Conservation (phyloP, 352 stramenopile genomes). For the Phytophthora tentaculata region DNA sequence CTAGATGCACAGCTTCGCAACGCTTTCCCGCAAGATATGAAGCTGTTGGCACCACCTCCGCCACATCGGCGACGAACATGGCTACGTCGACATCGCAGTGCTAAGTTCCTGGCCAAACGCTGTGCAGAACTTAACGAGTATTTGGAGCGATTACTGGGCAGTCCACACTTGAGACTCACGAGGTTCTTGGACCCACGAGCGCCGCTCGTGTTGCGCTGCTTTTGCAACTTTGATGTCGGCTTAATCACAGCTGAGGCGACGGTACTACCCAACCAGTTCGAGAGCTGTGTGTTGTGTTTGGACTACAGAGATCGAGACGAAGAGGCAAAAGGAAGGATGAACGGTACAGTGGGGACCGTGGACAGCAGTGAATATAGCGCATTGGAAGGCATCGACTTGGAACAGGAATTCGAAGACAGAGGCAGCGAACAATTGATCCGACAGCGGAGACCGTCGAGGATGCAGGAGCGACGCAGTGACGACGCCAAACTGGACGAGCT, state of each 20-base stretch:
- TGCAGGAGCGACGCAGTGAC: conserved; percentile 14
- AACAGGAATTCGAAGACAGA: conserved; percentile 21
- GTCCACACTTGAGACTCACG: conserved; percentile 60
- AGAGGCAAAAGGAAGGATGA: conserved; percentile 6
- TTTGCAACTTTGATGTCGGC: conserved; percentile 84
- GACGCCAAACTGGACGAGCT: conserved; percentile 56
- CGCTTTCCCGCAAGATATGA: conserved; percentile 71
- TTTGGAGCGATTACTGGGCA: conserved; percentile 46
- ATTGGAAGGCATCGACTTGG: conserved; percentile 19
- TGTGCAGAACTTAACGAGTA: conserved; percentile 77
- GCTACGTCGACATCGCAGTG: conserved; percentile 61
- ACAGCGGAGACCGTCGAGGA: conserved; percentile 20
- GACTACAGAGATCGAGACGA: conserved; percentile 42
- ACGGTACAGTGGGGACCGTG: conserved; percentile 14
- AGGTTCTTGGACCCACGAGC: conserved; percentile 75
- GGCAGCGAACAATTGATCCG: conserved; percentile 18
- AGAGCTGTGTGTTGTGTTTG: conserved; percentile 63
- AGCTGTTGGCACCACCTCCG: conserved; percentile 49
- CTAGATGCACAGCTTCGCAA: conserved; percentile 76
- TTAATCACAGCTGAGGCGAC: conserved; percentile 49
- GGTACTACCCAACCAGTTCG: conserved; percentile 46
- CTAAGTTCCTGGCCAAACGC: conserved; percentile 63
- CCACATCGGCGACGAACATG: conserved; percentile 64
- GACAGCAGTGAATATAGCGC: conserved; percentile 37
- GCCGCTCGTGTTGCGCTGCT: conserved; percentile 76